Evolutionary conservation across 306 rosid genomes (phyloP).

Genomic region (Prunus fruticosa): DNA sequence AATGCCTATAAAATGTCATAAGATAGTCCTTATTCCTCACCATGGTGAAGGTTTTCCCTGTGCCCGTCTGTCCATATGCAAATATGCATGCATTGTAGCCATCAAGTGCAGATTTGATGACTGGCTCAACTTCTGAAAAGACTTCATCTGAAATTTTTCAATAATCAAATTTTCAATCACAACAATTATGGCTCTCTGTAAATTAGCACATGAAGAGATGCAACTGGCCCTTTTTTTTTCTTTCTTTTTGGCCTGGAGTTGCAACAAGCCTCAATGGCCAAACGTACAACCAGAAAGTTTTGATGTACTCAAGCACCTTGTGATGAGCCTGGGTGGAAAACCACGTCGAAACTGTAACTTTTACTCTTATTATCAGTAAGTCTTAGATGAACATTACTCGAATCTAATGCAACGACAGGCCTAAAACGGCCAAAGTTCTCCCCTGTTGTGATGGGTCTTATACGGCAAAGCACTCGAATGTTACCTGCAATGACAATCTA

Average conservation of each 20-base stretch:
- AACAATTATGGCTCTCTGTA: background rate
- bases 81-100: constrained; percentile 44
- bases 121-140: constrained; percentile 36
- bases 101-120: constrained; percentile 37
- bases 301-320: constrained; percentile 33
- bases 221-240: background rate
- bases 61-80: constrained; percentile 46
- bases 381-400: constrained; percentile 32
- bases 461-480: constrained; percentile 40
- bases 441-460: constrained; percentile 26
- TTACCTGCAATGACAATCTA: constrained; percentile 28
- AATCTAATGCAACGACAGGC: constrained; percentile 23
- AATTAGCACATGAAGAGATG: background rate
- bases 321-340: constrained; percentile 37
- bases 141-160: constrained; percentile 32
- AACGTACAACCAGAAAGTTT: background rate
- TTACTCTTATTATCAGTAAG: constrained; percentile 28
- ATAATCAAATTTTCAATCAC: background rate
- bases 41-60: constrained; percentile 46
- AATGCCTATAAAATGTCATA: background rate
- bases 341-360: constrained; percentile 36
- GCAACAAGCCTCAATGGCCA: background rate
- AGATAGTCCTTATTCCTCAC: constrained; percentile 18
- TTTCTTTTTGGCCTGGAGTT: background rate
- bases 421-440: constrained; percentile 26